Base-by-base conservation (phyloP, 306 rosid genomes). In the Cucurbita argyrosperma region DNA sequence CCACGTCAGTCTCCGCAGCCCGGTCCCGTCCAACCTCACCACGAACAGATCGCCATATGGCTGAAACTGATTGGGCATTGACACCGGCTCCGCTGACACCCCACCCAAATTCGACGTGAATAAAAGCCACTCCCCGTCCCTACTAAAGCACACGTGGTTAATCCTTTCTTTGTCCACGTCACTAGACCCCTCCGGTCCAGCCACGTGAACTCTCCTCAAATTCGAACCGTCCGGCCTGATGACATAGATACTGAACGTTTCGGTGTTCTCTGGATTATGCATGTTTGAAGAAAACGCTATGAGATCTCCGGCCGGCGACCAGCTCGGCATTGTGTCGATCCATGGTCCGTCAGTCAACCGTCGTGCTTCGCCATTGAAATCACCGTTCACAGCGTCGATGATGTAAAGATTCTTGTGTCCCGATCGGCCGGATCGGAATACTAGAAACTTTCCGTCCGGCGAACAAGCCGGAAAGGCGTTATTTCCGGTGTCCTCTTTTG, bases 291-390 rank as follows among this genome's bases (percentile, higher is more conserved):
- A 93, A 79, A 90, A 93, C 15, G 93, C 98, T 6, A 93, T 93
- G 38, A 90, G 74, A 65, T 90, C 96, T 43, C 96, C 96, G 8
- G 59, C 85, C 0, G 98, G 98, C 0, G 98, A 93, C 98, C 98
- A 90, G 19, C 78, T 64, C 4, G 98, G 96, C 98, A 93, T 93
- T 4, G 96, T 93, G 67, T 93, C 98, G 13, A 90, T 86, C 82
- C 96, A 93, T 12, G 65, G 76, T 4, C 96, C 98, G 15, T 86
- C 88, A 15, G 98, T 93, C 35, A 93, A 76, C 80, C 62, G 82
- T 7, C 91, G 85, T 9, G 88, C 7, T 0, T 74, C 81, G 0
- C 91, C 89, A 35, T 83, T 55, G 16, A 83, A 61, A 77, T 90
- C 98, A 0, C 96, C 98, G 10, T 93, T 30, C 5, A 86, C 85